Conservation (phyloP, 345 rosid species). For the Corymbia maculata region DNA sequence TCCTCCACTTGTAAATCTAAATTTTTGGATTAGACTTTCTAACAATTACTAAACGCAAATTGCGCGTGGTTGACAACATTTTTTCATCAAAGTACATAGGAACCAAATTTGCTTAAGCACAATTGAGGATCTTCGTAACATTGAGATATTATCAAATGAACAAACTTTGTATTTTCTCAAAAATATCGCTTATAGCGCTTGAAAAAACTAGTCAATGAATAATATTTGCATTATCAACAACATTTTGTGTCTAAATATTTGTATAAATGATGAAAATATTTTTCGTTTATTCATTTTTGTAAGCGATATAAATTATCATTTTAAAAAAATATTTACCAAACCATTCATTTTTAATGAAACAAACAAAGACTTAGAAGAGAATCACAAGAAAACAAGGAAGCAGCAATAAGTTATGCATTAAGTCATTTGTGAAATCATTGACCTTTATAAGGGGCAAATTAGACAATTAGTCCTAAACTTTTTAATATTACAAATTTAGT, state of each 20-base stretch:
- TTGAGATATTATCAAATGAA: background rate
- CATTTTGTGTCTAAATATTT: background rate
- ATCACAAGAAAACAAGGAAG: background rate
- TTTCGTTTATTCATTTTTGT: too few relatives aligned
- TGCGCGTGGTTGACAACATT: background rate
- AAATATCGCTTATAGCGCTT: rapidly evolving
- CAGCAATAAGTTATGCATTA: rapidly evolving
- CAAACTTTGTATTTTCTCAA: background rate
- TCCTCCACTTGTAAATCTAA: background rate
- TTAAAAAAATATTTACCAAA: too few relatives aligned
- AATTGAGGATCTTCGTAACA: background rate
- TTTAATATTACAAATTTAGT: background rate
- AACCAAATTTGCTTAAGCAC: background rate
- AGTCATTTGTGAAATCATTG: background rate
- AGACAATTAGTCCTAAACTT: background rate
- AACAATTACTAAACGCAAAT: rapidly evolving
- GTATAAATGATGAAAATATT: too few relatives aligned
- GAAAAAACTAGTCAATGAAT: background rate
- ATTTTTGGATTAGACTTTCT: background rate
- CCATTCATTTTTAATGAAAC: background rate
- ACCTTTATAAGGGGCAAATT: background rate
- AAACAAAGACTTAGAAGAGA: background rate
- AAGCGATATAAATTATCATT: too few relatives aligned
- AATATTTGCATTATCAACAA: background rate
- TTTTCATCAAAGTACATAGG: background rate